A percentile compares a stretch with the other conserved stretches of the same genome.
Evolutionary conservation across 164 flowering plant genomes (phyloP).

Genomic region (Chimonanthus salicifolius): DNA sequence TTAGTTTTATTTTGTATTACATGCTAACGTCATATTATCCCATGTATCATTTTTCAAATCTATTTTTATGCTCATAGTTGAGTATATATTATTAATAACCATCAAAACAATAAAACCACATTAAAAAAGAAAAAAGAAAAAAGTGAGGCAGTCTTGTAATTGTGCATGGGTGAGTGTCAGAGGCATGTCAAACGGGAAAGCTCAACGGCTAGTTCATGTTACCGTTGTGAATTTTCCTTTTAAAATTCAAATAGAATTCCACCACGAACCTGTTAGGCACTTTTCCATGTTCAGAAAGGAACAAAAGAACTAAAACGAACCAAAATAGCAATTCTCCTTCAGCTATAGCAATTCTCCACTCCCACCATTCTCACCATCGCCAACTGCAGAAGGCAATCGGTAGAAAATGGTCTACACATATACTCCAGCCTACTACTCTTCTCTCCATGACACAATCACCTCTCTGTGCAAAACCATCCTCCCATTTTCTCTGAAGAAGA

Average conservation of each 20-base stretch:
- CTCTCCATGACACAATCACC: conserved; percentile 80
- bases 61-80: too few relatives aligned
- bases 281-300: background rate
- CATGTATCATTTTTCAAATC: too few relatives aligned
- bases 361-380: background rate
- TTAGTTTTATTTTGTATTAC: too few relatives aligned
- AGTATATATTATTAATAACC: too few relatives aligned
- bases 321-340: background rate
- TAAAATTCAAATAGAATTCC: conserved; percentile 1
- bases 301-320: background rate
- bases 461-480: conserved; percentile 79
- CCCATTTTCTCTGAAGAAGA: conserved; percentile 75
- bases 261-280: background rate
- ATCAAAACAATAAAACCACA: too few relatives aligned
- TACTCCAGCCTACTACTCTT: conserved; percentile 82
- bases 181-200: background rate
- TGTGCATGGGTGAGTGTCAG: background rate
- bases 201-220: conserved; percentile 30
- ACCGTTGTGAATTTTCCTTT: conserved; percentile 15
- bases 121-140: background rate
- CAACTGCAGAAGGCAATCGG: background rate
- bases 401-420: conserved; percentile 47
- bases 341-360: background rate
- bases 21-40: too few relatives aligned
- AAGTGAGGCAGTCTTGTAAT: background rate